Evolutionary conservation across 2,329 filamentous ascomycete genomes (phyloP).

Genomic region (Endocalyx cinctus): DNA sequence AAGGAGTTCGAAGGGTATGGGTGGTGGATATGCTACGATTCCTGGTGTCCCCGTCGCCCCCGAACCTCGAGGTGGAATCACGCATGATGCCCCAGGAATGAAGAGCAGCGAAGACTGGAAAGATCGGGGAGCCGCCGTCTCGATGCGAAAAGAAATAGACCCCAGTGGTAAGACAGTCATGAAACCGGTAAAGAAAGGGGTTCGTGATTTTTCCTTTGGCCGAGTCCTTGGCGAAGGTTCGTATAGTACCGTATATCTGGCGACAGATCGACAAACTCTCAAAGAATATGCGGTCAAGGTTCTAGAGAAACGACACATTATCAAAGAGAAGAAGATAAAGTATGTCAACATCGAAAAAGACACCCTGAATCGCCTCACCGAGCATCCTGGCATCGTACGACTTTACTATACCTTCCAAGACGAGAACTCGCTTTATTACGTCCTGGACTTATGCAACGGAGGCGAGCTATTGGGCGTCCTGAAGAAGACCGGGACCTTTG

Average conservation of each 20-base stretch:
- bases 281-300: slow-evolving; percentile 99
- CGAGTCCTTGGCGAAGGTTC: slow-evolving; percentile 90
- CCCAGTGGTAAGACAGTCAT: slow-evolving; percentile 76
- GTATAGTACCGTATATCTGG: slow-evolving; percentile 92
- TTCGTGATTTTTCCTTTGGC: slow-evolving; percentile 94
- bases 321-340: slow-evolving; percentile 99
- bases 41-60: slow-evolving; percentile 36
- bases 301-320: slow-evolving; percentile 96
- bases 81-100: slow-evolving; percentile 38
- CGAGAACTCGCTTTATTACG: slow-evolving; percentile 92
- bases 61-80: slow-evolving; percentile 23
- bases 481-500: slow-evolving; percentile 92
- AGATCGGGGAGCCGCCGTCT: slow-evolving; percentile 85
- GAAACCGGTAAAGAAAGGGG: slow-evolving; percentile 89
- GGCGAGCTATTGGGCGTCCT: slow-evolving; percentile 88
- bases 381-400: slow-evolving; percentile 93
- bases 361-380: slow-evolving; percentile 89
- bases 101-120: slow-evolving; percentile 88
- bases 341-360: slow-evolving; percentile 99
- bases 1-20: slow-evolving; percentile 69
- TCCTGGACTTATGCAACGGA: slow-evolving; percentile 86
- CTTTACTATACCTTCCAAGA: slow-evolving; percentile 99
- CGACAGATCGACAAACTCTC: slow-evolving; percentile 86
- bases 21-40: slow-evolving; percentile 47
- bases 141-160: slow-evolving; percentile 77